Conservation (phyloP, 345 rosid species). For the Pseudoturritis turrita region DNA sequence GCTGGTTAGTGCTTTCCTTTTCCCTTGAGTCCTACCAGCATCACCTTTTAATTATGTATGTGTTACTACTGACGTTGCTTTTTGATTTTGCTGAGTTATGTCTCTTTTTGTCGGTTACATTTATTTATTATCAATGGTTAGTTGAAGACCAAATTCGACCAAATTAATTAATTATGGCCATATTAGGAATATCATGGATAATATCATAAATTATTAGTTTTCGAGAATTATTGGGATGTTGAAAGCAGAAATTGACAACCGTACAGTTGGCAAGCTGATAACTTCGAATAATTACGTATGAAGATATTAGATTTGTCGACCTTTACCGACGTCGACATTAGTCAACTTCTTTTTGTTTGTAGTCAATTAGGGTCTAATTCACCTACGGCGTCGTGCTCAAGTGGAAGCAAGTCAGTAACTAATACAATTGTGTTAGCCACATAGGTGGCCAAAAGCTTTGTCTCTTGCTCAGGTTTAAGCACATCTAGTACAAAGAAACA, state of each 20-base stretch:
- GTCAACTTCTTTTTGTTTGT: not conserved
- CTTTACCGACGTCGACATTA: not conserved
- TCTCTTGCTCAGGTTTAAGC: too few relatives aligned
- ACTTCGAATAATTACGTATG: constrained; percentile 10
- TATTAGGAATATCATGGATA: not conserved
- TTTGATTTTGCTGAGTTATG: not conserved
- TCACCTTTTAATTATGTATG: constrained; percentile 14
- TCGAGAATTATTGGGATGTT: constrained; percentile 13
- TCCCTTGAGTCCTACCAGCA: constrained; percentile 6
- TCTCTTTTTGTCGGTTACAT: constrained; percentile 21
- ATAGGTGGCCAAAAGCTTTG: too few relatives aligned
- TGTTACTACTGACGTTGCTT: constrained; percentile 5
- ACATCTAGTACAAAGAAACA: too few relatives aligned
- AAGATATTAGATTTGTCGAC: constrained; percentile 3
- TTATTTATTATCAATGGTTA: not conserved
- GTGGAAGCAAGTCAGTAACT: too few relatives aligned
- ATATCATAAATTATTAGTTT: too few relatives aligned
- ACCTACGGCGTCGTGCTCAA: not conserved
- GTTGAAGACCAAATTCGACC: not conserved
- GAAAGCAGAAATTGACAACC: constrained; percentile 4
- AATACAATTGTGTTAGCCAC: too few relatives aligned
- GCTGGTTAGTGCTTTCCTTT: constrained; percentile 25
- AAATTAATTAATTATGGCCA: not conserved
- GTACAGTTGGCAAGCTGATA: constrained; percentile 13
- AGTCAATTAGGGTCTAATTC: not conserved